Evolutionary conservation across 169 alveolate species (phyloP).

Genomic region (Cryptosporidium andersoni): DNA sequence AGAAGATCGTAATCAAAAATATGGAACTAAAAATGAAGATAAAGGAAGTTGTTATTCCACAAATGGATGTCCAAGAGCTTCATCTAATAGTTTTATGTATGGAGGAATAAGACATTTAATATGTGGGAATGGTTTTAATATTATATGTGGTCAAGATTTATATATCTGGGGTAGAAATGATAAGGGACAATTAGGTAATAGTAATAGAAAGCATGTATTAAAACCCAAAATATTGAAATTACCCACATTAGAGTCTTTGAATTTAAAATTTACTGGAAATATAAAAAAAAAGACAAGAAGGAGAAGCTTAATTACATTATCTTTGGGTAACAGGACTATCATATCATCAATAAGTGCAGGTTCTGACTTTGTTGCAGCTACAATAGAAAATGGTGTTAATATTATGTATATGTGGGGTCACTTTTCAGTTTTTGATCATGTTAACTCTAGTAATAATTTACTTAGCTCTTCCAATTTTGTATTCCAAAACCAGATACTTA

Average conservation of each 20-base stretch:
- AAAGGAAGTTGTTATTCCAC: neutral
- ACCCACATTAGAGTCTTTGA: constrained; percentile 49
- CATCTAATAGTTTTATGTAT: neutral
- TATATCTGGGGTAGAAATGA: constrained; percentile 71
- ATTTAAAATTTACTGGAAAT: constrained; percentile 27
- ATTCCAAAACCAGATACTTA: neutral
- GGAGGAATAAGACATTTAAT: constrained; percentile 65
- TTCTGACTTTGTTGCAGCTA: constrained; percentile 59
- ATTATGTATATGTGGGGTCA: constrained; percentile 69
- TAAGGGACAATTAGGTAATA: constrained; percentile 66
- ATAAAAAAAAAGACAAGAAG: constrained; percentile 63
- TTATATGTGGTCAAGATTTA: constrained; percentile 36
- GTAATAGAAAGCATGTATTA: constrained; percentile 37
- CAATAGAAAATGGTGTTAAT: constrained; percentile 66
- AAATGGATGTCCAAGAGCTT: neutral
- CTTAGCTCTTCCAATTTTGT: no score
- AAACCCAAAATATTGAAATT: constrained; percentile 31
- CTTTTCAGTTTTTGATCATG: constrained; percentile 42
- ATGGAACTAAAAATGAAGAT: neutral
- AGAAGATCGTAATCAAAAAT: neutral
- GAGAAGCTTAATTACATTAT: constrained; percentile 45
- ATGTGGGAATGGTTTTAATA: constrained; percentile 70
- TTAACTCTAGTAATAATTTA: neutral
- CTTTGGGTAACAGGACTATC: constrained; percentile 43
- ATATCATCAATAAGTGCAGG: constrained; percentile 72